Evolutionary conservation across 1,139 yeast species (phyloP).

Genomic region (Suhomyces maxii): DNA sequence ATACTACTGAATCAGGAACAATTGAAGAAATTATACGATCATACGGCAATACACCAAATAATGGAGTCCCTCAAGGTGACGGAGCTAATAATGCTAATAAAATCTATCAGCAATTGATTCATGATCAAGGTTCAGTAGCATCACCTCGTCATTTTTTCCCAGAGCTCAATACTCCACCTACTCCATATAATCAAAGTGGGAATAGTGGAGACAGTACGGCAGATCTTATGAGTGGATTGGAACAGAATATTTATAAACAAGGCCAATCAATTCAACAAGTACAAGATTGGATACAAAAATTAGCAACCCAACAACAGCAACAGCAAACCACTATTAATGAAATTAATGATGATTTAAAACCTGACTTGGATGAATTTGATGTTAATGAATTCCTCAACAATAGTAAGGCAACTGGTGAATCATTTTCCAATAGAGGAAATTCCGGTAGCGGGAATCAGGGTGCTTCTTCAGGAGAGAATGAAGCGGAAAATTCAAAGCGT

Average conservation of each 20-base stretch:
- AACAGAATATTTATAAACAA: conserved; percentile 48
- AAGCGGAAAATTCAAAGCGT: conserved; percentile 1
- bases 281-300: conserved; percentile 56
- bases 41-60: conserved; percentile 25
- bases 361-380: conserved; percentile 37
- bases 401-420: not conserved
- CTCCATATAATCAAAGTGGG: conserved; percentile 13
- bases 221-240: conserved; percentile 36
- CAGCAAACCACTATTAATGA: conserved; percentile 23
- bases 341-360: conserved; percentile 14
- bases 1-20: conserved; percentile 23
- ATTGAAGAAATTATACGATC: conserved; percentile 42
- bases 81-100: conserved; percentile 23
- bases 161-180: conserved; percentile 23
- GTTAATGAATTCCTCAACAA: conserved; percentile 37
- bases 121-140: conserved; percentile 20
- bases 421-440: not conserved
- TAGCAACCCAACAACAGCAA: conserved; percentile 40
- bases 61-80: not conserved
- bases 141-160: conserved; percentile 38
- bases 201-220: conserved; percentile 8
- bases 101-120: conserved; percentile 35
- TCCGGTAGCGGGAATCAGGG: not conserved
- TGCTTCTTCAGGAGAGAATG: not conserved
- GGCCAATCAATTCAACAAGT: conserved; percentile 59